Evolutionary conservation across 352 stramenopile species (phyloP), one percentile per base, ranked within the genome.

Genomic region (Globisporangium nunn): DNA sequence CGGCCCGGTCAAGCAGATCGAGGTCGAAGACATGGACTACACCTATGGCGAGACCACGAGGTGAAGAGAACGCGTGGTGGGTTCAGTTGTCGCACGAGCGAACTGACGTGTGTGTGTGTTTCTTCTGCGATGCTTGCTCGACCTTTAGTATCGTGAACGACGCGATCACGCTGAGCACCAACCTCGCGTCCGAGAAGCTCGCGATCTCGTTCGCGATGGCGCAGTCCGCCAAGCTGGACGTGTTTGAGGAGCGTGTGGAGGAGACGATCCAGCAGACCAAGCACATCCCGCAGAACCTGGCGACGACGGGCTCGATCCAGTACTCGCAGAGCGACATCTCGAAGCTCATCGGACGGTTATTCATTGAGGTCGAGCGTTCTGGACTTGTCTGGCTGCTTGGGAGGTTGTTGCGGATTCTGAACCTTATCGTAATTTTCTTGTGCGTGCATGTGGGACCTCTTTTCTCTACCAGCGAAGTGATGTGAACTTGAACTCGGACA

Each of bases 401-500:
- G 23, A 11, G 7, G 30, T 35, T 46, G 40, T 23, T 23, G 23
- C 23, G 23, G 23, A 23, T 23, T 23, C 50, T 58, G 45, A 37
- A 37, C 33, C 33, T 17, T 52, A n/a, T 6, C 41, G 44, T 40
- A 39, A 37, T 44, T 33, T 11, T 28, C 23, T 23, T 23, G 23
- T 23, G 23, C 23, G 23, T 23, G 23, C 23, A 23, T 23, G 23
- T 23, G 23, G 23, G 23, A 23, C 23, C 23, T 23, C 23, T 23
- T 17, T 43, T 23, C 30, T 15, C 40, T 6, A 23, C 2, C 58
- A 96, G 78, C 81, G 87, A 33, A 96, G 88, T 56, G 86, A 96
- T 53, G 85, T 98, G 44, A 98, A 98, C 58, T 63, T 98, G 29
- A 95, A 98, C 59, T 96, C 85, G 43, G 91, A 98, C 53, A 96